Percentiles rank a stretch among this genome's conserved stretches.
phyloP scores from a whole-genome alignment of 306 rosid genomes.

The Cotoneaster glaucophyllus region DNA sequence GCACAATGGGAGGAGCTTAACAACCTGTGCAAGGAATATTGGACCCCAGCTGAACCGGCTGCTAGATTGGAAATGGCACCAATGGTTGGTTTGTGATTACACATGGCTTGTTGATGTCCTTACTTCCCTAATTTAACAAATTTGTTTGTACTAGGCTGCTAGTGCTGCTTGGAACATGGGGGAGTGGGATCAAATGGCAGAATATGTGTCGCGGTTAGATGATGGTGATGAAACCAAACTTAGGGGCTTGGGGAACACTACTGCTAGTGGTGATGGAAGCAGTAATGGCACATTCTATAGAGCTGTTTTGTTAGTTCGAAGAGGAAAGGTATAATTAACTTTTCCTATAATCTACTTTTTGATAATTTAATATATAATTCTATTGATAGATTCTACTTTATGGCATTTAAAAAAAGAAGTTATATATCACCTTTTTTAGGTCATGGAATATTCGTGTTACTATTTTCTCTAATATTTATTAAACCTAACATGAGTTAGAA shows the following conservation, averaged over 20 bases:
- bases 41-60: conserved; percentile 97
- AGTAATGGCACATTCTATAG: conserved; percentile 89
- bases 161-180: conserved; percentile 99
- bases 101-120: conserved; percentile 6
- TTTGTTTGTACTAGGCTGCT: conserved; percentile 67
- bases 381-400: background rate
- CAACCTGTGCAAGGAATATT: conserved; percentile 77
- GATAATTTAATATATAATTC: background rate
- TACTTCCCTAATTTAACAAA: background rate
- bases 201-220: conserved; percentile 85
- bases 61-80: conserved; percentile 98
- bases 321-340: conserved; percentile 63
- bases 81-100: conserved; percentile 52
- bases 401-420: background rate
- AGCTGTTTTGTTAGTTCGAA: conserved; percentile 83
- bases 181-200: conserved; percentile 99
- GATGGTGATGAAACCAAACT: conserved; percentile 97
- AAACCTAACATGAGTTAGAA: background rate
- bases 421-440: background rate
- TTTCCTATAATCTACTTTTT: background rate
- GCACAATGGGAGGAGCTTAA: conserved; percentile 98
- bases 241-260: conserved; percentile 70
- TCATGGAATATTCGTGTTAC: background rate
- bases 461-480: background rate
- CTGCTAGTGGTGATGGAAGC: conserved; percentile 85